A percentile compares a stretch with the other conserved stretches of the same genome.
Conservation (phyloP, 371 early-diverging fungal species). For the Zychaea mexicana region DNA sequence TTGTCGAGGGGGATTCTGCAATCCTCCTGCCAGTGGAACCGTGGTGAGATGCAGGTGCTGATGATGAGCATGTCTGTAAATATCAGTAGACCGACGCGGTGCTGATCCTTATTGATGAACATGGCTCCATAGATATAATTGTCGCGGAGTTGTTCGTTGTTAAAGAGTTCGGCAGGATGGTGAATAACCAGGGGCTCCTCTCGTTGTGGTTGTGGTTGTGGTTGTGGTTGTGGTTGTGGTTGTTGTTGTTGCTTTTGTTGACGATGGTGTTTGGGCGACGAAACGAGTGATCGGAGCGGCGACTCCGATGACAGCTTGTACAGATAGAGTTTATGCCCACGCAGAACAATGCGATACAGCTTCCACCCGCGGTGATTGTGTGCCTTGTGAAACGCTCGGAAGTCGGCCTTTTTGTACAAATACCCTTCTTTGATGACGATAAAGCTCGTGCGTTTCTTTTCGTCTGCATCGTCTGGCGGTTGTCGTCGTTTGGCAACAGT, state of each 20-base stretch:
- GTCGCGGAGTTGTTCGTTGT: background rate
- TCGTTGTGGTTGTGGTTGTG: slow-evolving; percentile 26
- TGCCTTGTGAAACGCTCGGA: slow-evolving; percentile 52
- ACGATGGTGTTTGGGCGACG: slow-evolving; percentile 45
- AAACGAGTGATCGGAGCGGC: slow-evolving; percentile 51
- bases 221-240: background rate
- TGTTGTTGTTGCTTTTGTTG: slow-evolving; percentile 16
- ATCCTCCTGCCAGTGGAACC: slow-evolving; percentile 10
- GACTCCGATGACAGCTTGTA: slow-evolving; percentile 73
- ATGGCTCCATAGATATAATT: slow-evolving; percentile 20
- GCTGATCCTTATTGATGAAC: slow-evolving; percentile 27
- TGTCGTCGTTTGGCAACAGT: slow-evolving; percentile 9
- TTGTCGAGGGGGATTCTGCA: slow-evolving; percentile 11
- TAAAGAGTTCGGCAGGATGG: slow-evolving; percentile 1
- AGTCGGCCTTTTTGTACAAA: slow-evolving; percentile 67
- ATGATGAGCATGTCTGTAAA: slow-evolving; percentile 15
- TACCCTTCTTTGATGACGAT: slow-evolving; percentile 62
- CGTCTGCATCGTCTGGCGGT: background rate
- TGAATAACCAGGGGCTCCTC: background rate
- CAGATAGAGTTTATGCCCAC: slow-evolving; percentile 82
- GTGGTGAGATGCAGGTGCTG: background rate
- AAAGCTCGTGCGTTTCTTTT: slow-evolving; percentile 33
- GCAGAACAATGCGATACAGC: slow-evolving; percentile 72
- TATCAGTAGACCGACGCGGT: slow-evolving; percentile 22
- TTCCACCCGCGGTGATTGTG: slow-evolving; percentile 78